These are phyloP conservation scores for Mycoemilia scoparia DNA, from an alignment of 192 early-diverging fungal species.

Conservation along the genomic window DNA sequence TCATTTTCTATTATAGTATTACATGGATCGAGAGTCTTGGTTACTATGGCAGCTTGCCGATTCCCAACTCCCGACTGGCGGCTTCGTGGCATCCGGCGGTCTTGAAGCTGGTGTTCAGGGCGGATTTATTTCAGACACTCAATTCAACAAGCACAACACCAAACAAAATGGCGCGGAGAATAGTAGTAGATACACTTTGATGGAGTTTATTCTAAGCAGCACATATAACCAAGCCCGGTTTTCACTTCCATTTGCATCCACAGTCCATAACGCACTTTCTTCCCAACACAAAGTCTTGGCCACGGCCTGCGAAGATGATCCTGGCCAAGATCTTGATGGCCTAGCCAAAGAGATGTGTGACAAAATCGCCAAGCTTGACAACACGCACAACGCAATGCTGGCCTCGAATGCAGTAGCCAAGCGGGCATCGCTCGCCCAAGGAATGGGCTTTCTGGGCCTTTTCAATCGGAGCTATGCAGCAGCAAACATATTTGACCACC, in stretches of 20 bases:
- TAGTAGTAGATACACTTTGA: constrained; percentile 9
- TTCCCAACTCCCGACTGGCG: constrained; percentile 85
- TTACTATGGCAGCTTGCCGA: constrained; percentile 72
- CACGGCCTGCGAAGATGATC: constrained; percentile 23
- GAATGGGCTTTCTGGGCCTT: constrained; percentile 23
- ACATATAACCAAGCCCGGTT: constrained; percentile 51
- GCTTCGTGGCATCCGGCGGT: constrained; percentile 84
- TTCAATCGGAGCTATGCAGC: constrained; percentile 24
- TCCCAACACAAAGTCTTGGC: constrained; percentile 1
- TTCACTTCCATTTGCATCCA: constrained; percentile 47
- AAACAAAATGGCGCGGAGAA: constrained; percentile 8
- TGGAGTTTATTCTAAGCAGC: constrained; percentile 34
- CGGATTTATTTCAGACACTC: constrained; percentile 22
- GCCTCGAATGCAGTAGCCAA: constrained; percentile 19
- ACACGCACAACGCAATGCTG: constrained; percentile 20
- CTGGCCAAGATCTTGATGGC: constrained; percentile 8
- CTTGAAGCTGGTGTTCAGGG: constrained; percentile 72
- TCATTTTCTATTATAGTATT: too few relatives aligned
- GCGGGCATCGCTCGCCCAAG: constrained; percentile 26
- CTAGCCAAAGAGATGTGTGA: constrained; percentile 9
- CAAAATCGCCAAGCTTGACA: constrained; percentile 5
- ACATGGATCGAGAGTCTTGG: constrained; percentile 42
- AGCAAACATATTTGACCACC: constrained; percentile 15
- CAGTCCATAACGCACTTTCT: constrained; percentile 4
- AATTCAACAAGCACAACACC: too few relatives aligned